phyloP scores from a whole-genome alignment of 1,284 basidiomycete species.

The Irpex lacteus region DNA sequence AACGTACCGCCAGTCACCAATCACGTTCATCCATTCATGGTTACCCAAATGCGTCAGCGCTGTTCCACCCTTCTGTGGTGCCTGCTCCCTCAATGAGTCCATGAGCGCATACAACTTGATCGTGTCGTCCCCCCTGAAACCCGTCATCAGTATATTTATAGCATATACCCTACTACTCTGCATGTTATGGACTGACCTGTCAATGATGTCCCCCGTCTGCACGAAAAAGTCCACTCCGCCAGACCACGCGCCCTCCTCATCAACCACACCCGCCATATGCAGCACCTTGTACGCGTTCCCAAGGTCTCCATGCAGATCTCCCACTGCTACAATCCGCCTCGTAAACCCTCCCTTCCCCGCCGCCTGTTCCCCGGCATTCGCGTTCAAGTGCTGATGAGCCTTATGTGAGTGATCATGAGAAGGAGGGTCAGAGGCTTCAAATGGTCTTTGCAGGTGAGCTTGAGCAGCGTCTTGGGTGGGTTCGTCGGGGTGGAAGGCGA shows the following conservation, averaged over 20 bases:
- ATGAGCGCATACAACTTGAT: conserved; percentile 80
- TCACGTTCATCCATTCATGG: conserved; percentile 88
- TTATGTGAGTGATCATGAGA: background rate
- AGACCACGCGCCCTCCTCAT: conserved; percentile 71
- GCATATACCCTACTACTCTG: no score
- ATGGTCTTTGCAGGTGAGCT: background rate
- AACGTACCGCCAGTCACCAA: conserved; percentile 83
- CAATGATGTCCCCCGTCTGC: conserved; percentile 93
- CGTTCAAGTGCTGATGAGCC: background rate
- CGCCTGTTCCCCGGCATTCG: conserved; percentile 4
- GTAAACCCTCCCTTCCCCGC: conserved; percentile 17
- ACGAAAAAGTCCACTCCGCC: conserved; percentile 81
- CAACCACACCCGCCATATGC: conserved; percentile 72
- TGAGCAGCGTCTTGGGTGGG: background rate
- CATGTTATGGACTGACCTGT: conserved; percentile 58
- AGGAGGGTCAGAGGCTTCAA: background rate
- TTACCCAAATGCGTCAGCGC: conserved; percentile 85
- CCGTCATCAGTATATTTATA: background rate
- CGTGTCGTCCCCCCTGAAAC: conserved; percentile 78
- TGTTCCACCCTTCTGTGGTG: conserved; percentile 62
- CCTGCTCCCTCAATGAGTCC: conserved; percentile 79
- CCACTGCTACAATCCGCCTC: conserved; percentile 71
- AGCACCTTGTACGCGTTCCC: conserved; percentile 72
- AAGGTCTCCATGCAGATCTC: conserved; percentile 80
- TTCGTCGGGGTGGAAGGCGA: conserved; percentile 24